Base-by-base conservation (phyloP, 139 green algal species). In the Chlamydomonas incerta region DNA sequence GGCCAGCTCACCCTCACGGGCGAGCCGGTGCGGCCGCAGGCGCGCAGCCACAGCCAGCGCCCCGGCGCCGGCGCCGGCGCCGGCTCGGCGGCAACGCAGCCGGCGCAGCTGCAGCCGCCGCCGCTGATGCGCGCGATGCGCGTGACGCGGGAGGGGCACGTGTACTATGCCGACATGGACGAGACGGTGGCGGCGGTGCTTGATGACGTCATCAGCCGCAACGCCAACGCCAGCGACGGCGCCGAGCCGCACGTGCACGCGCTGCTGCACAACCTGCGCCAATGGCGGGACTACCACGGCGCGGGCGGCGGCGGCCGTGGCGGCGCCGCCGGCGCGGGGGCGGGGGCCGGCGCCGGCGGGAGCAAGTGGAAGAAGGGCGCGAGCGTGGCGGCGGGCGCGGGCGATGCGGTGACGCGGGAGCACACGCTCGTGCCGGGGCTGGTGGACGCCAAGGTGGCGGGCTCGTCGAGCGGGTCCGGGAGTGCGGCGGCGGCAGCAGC, bases 121-220 rank as follows among this genome's bases (percentile, higher is more conserved):
- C 11, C 65, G 65, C 18, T 11, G 29, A 20, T 52, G 21, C 77
- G 77, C 5, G 80, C 67, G 21, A 13, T 85, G 50, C 80, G 80
- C 34, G 18, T 85, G 14, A 85, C 80, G 33, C 67, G 80, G 24
- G 80, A 76, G 31, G 80, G 80, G 4, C 80, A 85, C 67, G 15
- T 85, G n/a, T 85, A 85, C 67, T 0, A 77, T 1, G 80, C 66
- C 5, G 67, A 85, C 47, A 47, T 76, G 66, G 67, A 85, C 11
- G 80, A 76, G 34, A 52, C 69, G 21, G 80, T 76, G 23, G 35
- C 63, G 26, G 29, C 18, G 50, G 34, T 85, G 3, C n/a, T 85
- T 21, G 80, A 85, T 23, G n/a, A 33, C 20, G 66, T 85, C 14
- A 76, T 76, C 15, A 1, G 55, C 24, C 10, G 14, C 21, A 21